Base-by-base conservation (phyloP, 305 asterid genomes). In the Fraxinus velutina region DNA sequence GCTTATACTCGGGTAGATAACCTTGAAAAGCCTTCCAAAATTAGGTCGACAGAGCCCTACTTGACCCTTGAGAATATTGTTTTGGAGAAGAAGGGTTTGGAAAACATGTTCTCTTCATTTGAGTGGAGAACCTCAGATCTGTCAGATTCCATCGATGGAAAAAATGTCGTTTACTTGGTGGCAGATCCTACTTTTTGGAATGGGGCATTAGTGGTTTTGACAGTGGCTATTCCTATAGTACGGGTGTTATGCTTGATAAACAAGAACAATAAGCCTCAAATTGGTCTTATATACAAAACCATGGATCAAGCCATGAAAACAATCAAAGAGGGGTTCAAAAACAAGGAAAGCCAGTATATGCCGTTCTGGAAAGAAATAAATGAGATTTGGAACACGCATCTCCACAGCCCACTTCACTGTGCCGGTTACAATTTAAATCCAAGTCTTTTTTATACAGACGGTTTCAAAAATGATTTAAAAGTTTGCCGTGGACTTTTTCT, bases 321-420 rank as follows among this genome's bases (percentile, higher is more conserved):
- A 0, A 92, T 93, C 22, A 86, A 79, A 76, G 71, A 79, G 36
- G 90, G 85, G 24, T 83, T 93, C 34, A 44, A 84, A 32, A 2
- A 47, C 47, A 86, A 73, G 87, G 55, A 80, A 80, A 79, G 85
- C 3, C 42, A 37, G 29, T 88, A 89, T 85, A 3, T 5, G 15
- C 90, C 81, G 6, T 83, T 90, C 74, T 91, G 97, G 97, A 70
- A 83, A 32, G 87, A n/a, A 0, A 86, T 94, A 33, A 93, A 91
- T 32, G 88, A 86, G 4, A 92, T 89, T 60, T 94, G 97, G 97
- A 34, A 88, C 1, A 82, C 50, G 39, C 24, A 81, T 55, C 89
- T 93, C 27, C 84, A 94, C 66, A 90, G 89, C 87, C 92, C 90
- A 74, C 90, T 95, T 50, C 98, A 91, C 71, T 84, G 94, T 0